Base-by-base conservation (phyloP, 805 yeast genomes). In the Candida berthetii region DNA sequence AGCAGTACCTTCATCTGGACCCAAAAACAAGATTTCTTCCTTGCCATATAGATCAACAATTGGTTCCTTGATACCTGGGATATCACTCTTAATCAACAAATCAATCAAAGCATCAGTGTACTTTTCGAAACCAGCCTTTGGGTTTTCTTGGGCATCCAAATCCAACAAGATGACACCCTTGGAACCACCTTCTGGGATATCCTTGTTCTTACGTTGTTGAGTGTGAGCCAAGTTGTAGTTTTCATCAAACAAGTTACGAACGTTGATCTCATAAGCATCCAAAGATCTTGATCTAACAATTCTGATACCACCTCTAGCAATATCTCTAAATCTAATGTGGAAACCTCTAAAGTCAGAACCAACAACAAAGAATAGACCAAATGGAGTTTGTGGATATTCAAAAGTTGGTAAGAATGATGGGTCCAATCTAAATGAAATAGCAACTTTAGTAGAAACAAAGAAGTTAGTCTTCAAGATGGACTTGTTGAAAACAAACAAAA, bases 1-100 rank as follows among this genome's bases (percentile, higher is more conserved):
- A 17, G 99, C 98, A 40, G 98, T 90, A 62, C 96, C 95, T 72
- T 91, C 99, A 68, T 91, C 99, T n/a, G 99, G 99, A 42, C 99
- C 99, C 82, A 91, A 84, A 64, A 87, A 91, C 53, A 93, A 69
- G 54, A 93, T 91, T 71, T 91, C 99, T 38, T 85, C 87, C 57
- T 84, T 76, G 43, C 79, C 78, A 61, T 87, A 82, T 43, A 86
- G 70, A 61, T 91, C 98, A 40, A 91, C 90, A 59, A 89, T 83
- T 42, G 78, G 70, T 55, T 85, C 95, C 68, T 87, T 82, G 49
- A 81, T 76, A 36, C 91, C 89, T 40, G 89, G 89, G 44, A 80
- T 69, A 55, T 68, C 58, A 41, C 82, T 83, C 45, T 78, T 78
- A 55, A 90, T 76, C 54, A 90, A 71, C 49, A 91, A 72, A 62